Evolutionary conservation across 2,329 filamentous ascomycete genomes (phyloP), one percentile per base, ranked within the genome.

Genomic region (Penicillium aurantiogriseum): DNA sequence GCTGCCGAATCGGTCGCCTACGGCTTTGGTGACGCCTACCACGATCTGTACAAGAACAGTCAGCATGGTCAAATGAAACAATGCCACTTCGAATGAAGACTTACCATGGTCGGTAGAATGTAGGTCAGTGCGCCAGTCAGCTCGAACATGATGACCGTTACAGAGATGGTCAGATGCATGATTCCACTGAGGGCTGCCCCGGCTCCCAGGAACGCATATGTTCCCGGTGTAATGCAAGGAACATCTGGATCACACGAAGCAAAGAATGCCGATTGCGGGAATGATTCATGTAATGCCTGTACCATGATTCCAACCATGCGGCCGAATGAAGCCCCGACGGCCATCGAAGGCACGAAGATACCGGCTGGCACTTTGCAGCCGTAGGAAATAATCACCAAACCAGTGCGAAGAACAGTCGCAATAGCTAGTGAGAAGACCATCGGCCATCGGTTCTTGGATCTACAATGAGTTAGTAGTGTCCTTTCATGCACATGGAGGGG

Each of bases 61-160:
- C 13, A 62, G 52, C n/a, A 10, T 21, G 13, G 4, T 35, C 17
- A 13, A 17, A 23, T 11, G 13, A 19, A 7, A 10, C 1, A 23
- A 29, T 8, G 6, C 0, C 8, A 23, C 31, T 27, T 2, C 19
- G 35, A 7, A 38, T 21, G 27, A 2, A 13, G 27, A 67, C 78
- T 60, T 70, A 83, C 81, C 94, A 99, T 99, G 15, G 93, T 97
- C 0, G 94, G 94, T 29, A 99, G 79, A 63, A 99, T 97, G 71
- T 99, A 99, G 2, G 92, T 96, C 59, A 97, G 79, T 7, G 94
- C 94, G n/a, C 94, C 94, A 0, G 94, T 99, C 48, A 99, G 83
- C 76, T 99, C 94, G 70, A 97, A 97, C 94, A 99, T 97, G 74
- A 99, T 99, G 69, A 99, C 94, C 2, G 97, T 93, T 10, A 99